These are phyloP conservation scores for Albophoma yamanashiensis DNA, from an alignment of 2,329 filamentous ascomycete species.

Conservation along the genomic window DNA sequence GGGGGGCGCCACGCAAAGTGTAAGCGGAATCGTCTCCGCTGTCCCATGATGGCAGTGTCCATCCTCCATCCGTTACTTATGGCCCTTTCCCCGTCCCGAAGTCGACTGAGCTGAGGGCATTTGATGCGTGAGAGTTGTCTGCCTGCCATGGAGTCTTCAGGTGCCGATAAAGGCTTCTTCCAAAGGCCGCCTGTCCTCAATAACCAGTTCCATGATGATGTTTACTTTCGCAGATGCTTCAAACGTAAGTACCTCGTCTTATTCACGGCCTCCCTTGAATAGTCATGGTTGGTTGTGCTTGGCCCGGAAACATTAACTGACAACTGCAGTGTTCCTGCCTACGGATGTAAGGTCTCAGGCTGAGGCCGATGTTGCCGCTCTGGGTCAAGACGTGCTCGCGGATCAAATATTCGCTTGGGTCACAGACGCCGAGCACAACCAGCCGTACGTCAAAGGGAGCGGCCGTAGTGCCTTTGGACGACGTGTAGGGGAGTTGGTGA, in stretches of 20 bases:
- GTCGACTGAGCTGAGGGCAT: background rate
- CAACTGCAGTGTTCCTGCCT: constrained; percentile 37
- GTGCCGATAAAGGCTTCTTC: constrained; percentile 42
- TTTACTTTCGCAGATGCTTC: constrained; percentile 38
- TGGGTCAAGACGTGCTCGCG: constrained; percentile 43
- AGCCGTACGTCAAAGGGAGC: constrained; percentile 45
- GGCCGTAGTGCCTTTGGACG: constrained; percentile 52
- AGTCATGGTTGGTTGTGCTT: no score
- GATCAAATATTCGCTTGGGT: constrained; percentile 44
- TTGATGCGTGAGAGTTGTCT: background rate
- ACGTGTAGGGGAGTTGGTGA: constrained; percentile 47
- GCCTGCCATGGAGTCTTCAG: constrained; percentile 29
- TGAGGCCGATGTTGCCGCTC: constrained; percentile 30
- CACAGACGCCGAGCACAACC: constrained; percentile 54
- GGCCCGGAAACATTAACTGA: background rate
- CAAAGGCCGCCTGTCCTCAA: constrained; percentile 38
- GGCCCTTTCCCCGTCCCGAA: background rate
- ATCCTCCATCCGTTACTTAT: background rate
- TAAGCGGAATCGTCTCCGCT: background rate
- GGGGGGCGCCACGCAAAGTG: background rate
- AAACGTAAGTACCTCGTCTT: constrained; percentile 26
- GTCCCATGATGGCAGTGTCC: background rate
- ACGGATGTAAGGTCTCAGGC: constrained; percentile 24
- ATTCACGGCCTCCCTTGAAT: background rate
- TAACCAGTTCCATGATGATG: constrained; percentile 48